These are phyloP conservation scores for Populus alba DNA, from an alignment of 345 rosid genomes.

Conservation along the genomic window DNA sequence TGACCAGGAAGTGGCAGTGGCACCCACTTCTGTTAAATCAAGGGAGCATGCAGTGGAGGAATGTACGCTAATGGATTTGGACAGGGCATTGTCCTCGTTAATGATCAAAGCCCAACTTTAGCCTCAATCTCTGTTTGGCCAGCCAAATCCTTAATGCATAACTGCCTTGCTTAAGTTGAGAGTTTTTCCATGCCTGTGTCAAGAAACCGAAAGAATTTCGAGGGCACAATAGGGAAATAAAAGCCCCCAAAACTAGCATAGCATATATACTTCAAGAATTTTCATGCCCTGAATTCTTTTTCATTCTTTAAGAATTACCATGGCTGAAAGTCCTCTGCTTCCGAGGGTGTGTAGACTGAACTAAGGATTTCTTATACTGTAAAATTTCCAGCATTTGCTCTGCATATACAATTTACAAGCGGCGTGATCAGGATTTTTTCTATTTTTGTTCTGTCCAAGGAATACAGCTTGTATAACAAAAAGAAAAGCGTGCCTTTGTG, in stretches of 20 bases:
- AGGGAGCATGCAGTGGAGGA: not conserved
- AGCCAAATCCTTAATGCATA: not conserved
- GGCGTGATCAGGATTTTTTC: not conserved
- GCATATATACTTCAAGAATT: not conserved
- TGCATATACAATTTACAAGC: slow-evolving; percentile 3
- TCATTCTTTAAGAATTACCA: not conserved
- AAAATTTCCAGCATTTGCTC: slow-evolving; percentile 1
- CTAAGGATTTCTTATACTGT: not conserved
- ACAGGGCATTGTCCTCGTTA: not conserved
- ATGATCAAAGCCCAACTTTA: not conserved
- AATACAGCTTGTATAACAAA: not conserved
- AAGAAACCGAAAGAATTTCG: not conserved
- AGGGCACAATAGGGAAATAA: not conserved
- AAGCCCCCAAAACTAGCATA: not conserved
- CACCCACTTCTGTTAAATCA: not conserved
- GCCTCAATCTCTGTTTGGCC: not conserved
- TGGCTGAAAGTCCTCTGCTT: not conserved
- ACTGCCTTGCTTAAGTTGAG: not conserved
- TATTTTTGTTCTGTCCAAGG: not conserved
- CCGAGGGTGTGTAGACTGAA: not conserved
- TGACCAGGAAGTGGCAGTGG: not conserved
- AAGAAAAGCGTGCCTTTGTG: not conserved
- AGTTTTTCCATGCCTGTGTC: not conserved
- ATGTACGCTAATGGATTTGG: not conserved
- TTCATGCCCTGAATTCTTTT: not conserved